Evolutionary conservation across 2,329 filamentous ascomycete species (phyloP), one percentile per base, ranked within the genome.

Genomic region (Cladosporium austrohemisphaericum): DNA sequence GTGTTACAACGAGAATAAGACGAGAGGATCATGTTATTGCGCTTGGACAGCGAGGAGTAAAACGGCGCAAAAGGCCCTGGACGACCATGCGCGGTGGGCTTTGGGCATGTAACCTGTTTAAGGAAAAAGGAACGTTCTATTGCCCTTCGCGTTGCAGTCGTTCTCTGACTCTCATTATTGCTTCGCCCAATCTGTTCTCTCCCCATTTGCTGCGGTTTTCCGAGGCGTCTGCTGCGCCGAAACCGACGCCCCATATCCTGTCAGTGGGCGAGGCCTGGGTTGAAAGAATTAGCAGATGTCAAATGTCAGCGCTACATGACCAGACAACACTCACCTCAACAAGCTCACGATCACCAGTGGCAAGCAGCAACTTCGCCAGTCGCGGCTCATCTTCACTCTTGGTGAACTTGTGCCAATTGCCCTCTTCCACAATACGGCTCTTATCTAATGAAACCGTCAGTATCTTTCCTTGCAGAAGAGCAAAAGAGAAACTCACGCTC

Each of bases 1-100:
- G 85, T 98, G 40, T 68, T 98, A 60, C 93, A 98, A 68, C 76
- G 91, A 63, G 93, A 98, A 74, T 96, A 46, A 19, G 6, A 18
- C 13, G 20, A 16, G 19, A 16, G 19, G 4, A 8, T 13, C 14
- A 13, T 23, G 13, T 2, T 33, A 13, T 16, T 20, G 26, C 28
- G 38, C 26, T 22, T 13, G 3, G n/a, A 11, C 23, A 33, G 41
- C 43, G 11, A 46, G 23, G 31, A 37, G 16, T 29, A 13, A 35
- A 16, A 13, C 13, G 9, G 38, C 16, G 23, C 16, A 18, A 11
- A n/a, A n/a, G n/a, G n/a, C n/a, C n/a, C n/a, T n/a, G n/a, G n/a
- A n/a, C n/a, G n/a, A n/a, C n/a, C n/a, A n/a, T n/a, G n/a, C n/a
- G n/a, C n/a, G n/a, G n/a, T n/a, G n/a, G n/a, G n/a, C n/a, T n/a